Evolutionary conservation across 305 asterid species (phyloP).

Genomic region (Fraxinus greggii): DNA sequence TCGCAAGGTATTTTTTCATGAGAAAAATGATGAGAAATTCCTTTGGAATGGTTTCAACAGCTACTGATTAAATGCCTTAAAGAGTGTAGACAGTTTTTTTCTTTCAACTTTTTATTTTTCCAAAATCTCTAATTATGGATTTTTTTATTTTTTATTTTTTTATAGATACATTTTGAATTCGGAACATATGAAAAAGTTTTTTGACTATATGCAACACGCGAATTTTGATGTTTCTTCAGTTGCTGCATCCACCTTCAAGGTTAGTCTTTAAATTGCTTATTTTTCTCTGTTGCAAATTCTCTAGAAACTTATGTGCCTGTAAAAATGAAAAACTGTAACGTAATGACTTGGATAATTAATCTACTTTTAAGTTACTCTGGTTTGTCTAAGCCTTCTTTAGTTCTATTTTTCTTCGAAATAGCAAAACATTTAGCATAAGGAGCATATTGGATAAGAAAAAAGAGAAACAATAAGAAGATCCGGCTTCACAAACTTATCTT

Average conservation of each 20-base stretch:
- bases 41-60: background rate
- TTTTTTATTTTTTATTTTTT: background rate
- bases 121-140: background rate
- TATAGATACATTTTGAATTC: conserved; percentile 40
- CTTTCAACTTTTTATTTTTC: conserved; percentile 1
- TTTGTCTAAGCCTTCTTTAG: background rate
- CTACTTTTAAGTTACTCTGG: background rate
- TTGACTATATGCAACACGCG: conserved; percentile 44
- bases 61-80: background rate
- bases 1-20: conserved; percentile 36
- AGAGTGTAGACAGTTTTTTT: background rate
- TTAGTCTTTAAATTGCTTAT: background rate
- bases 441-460: background rate
- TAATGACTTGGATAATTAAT: background rate
- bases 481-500: background rate
- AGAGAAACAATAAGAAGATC: background rate
- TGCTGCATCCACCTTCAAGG: conserved; percentile 51
- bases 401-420: background rate
- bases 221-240: conserved; percentile 52
- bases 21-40: background rate
- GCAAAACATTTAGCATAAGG: background rate
- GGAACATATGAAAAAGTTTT: conserved; percentile 33
- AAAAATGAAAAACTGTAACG: background rate
- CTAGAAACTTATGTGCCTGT: background rate
- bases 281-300: background rate